A percentile compares a stretch with the other conserved stretches of the same genome.
Evolutionary conservation across 2,329 filamentous ascomycete genomes (phyloP).

Genomic region (Myriosclerotinia curreyana): DNA sequence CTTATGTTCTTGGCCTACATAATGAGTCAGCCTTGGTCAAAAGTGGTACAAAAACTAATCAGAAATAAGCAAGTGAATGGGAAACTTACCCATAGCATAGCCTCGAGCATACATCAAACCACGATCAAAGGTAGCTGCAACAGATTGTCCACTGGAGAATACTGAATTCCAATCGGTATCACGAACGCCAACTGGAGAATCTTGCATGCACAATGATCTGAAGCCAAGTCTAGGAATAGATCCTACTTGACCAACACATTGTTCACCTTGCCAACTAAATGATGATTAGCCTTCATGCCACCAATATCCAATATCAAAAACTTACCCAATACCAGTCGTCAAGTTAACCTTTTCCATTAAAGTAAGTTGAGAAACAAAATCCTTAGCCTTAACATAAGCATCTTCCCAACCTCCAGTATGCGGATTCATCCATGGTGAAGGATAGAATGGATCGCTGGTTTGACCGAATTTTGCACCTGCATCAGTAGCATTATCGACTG

Average conservation of each 20-base stretch:
- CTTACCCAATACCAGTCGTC: slow-evolving; percentile 68
- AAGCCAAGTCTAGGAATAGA: slow-evolving; percentile 38
- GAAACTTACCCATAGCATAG: slow-evolving; percentile 44
- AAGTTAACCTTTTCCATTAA: slow-evolving; percentile 87
- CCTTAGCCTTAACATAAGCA: slow-evolving; percentile 67
- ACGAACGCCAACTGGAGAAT: slow-evolving; percentile 41
- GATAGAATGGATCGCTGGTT: slow-evolving; percentile 21
- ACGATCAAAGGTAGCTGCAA: slow-evolving; percentile 69
- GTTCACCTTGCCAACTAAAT: slow-evolving; percentile 30
- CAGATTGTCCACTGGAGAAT: slow-evolving; percentile 67
- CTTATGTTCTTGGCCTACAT: slow-evolving; percentile 55
- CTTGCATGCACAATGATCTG: slow-evolving; percentile 39
- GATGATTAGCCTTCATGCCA: not conserved
- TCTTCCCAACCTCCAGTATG: slow-evolving; percentile 53
- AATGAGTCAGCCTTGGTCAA: not conserved
- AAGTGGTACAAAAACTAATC: not conserved
- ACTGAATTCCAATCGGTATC: slow-evolving; percentile 64
- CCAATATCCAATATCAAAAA: not conserved
- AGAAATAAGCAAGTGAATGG: not conserved
- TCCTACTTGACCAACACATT: slow-evolving; percentile 37
- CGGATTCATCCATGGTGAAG: slow-evolving; percentile 24
- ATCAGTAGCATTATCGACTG: not conserved
- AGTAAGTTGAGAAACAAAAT: slow-evolving; percentile 70
- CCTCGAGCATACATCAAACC: slow-evolving; percentile 53
- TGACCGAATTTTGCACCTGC: slow-evolving; percentile 14